phyloP scores from a whole-genome alignment of 2,329 filamentous ascomycete genomes.

The Fusarium beomiforme region DNA sequence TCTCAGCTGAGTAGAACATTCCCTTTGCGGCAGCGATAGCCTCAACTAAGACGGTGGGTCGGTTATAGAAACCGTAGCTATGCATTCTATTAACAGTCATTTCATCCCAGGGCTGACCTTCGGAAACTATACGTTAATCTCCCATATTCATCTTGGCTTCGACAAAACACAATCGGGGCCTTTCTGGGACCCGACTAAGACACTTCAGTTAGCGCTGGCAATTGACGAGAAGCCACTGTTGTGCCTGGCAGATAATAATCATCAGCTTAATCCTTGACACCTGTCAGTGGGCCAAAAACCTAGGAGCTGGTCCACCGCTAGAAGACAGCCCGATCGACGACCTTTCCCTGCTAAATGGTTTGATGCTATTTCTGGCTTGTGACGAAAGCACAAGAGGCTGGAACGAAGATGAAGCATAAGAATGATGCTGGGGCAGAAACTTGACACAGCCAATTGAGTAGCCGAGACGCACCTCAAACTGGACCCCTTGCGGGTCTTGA shows the following conservation, averaged over 20 bases:
- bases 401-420: slow-evolving; percentile 37
- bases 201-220: slow-evolving; percentile 24
- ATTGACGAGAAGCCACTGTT: slow-evolving; percentile 13
- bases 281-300: slow-evolving; percentile 14
- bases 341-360: not conserved
- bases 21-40: not conserved
- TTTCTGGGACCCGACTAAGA: slow-evolving; percentile 23
- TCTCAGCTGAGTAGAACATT: slow-evolving; percentile 4
- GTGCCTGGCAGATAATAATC: slow-evolving; percentile 24
- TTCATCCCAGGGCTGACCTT: not conserved
- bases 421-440: slow-evolving; percentile 32
- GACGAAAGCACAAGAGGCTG: slow-evolving; percentile 16
- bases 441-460: slow-evolving; percentile 35
- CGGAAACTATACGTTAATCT: not conserved
- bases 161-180: slow-evolving; percentile 12
- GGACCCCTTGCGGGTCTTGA: slow-evolving; percentile 21
- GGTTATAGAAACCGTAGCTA: not conserved
- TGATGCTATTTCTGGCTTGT: slow-evolving; percentile 38
- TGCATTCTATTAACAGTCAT: not conserved
- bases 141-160: not conserved
- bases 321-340: slow-evolving; percentile 34
- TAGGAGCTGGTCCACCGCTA: slow-evolving; percentile 26
- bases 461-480: slow-evolving; percentile 43
- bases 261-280: slow-evolving; percentile 15
- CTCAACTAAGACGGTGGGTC: slow-evolving; percentile 6